Evolutionary conservation across 495 filamentous ascomycete species (phyloP).

Genomic region (Aspergillus sparsus): DNA sequence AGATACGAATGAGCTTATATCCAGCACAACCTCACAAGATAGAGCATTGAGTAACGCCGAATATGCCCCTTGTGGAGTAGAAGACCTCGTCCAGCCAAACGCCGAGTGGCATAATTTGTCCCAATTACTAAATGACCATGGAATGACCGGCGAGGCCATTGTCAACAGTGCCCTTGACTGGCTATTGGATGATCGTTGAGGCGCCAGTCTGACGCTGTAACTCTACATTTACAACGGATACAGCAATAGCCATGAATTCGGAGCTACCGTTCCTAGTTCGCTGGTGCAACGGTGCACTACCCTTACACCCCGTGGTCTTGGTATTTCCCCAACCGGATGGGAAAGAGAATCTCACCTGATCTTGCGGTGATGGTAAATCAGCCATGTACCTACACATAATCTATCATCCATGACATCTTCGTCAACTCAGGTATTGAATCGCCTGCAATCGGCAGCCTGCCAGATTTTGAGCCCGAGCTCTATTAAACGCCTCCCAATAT

Average conservation of each 20-base stretch:
- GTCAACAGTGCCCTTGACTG: slow-evolving; percentile 23
- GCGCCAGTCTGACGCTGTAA: neutral
- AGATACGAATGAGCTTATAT: neutral
- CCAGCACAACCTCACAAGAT: neutral
- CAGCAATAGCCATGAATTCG: neutral
- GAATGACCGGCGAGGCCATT: slow-evolving; percentile 20
- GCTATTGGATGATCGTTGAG: slow-evolving; percentile 18
- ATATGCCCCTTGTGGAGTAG: neutral
- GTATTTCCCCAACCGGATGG: neutral
- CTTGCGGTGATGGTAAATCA: too few species aligned
- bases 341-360: too few species aligned
- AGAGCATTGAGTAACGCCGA: neutral
- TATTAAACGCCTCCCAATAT: too few species aligned
- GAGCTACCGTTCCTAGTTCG: too few species aligned
- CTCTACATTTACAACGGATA: neutral
- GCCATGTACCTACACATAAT: too few species aligned
- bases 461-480: too few species aligned
- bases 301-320: neutral
- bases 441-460: too few species aligned
- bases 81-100: neutral
- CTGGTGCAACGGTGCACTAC: neutral
- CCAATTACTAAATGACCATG: slow-evolving; percentile 16
- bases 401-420: too few species aligned
- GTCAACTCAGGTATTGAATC: too few species aligned
- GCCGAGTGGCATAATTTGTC: slow-evolving; percentile 10